Conservation (phyloP, 208 protist genomes). For the Vickermania ingenoplastis region DNA sequence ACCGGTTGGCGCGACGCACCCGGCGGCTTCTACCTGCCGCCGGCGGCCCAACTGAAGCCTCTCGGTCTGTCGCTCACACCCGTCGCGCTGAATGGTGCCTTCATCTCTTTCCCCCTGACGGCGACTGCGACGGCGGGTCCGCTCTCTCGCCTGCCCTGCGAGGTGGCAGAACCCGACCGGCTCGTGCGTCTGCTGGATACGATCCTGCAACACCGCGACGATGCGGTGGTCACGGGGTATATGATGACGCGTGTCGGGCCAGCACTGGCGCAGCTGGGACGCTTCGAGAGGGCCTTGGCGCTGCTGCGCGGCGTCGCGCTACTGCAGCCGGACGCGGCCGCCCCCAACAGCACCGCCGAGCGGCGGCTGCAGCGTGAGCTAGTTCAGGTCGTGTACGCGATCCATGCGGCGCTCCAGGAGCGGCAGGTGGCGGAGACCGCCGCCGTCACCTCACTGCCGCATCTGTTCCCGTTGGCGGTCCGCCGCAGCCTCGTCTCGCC, state of each 20-base stretch:
- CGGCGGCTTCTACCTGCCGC: neutral
- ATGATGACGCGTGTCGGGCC: constrained; percentile 43
- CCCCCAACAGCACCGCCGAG: constrained; percentile 9
- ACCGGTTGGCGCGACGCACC: no score
- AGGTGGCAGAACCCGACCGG: constrained; percentile 20
- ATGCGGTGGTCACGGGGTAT: constrained; percentile 52
- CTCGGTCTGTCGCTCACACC: constrained; percentile 17
- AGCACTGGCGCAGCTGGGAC: constrained; percentile 55
- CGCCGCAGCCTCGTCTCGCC: no score
- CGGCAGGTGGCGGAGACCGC: constrained; percentile 18
- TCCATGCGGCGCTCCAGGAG: constrained; percentile 20
- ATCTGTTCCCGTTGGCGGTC: neutral
- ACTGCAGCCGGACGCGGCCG: constrained; percentile 7
- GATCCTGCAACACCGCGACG: constrained; percentile 52
- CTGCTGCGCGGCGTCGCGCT: constrained; percentile 39
- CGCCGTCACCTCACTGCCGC: neutral
- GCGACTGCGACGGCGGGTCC: neutral
- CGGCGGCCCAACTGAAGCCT: neutral
- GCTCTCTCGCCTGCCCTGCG: constrained; percentile 4
- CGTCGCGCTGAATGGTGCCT: constrained; percentile 50
- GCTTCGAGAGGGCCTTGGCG: constrained; percentile 38
- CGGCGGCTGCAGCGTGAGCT: constrained; percentile 13
- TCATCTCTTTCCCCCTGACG: constrained; percentile 31
- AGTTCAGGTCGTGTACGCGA: constrained; percentile 26
- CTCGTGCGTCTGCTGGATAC: constrained; percentile 46